Conservation (phyloP, 2,329 filamentous ascomycete genomes). For the Aspergillus proliferans region DNA sequence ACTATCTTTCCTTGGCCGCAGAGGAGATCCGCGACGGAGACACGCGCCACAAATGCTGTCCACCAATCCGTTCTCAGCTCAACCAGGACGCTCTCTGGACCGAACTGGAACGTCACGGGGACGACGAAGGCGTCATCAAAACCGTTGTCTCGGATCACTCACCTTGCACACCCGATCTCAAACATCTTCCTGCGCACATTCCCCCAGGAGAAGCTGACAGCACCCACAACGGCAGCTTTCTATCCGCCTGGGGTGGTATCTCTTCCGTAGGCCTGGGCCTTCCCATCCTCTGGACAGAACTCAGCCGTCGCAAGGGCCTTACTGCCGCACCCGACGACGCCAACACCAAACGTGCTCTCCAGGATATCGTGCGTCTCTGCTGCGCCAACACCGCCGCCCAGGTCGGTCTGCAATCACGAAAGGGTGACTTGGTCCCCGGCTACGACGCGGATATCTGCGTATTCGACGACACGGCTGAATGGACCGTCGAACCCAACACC, state of each 20-base stretch:
- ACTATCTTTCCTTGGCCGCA: slow-evolving; percentile 79
- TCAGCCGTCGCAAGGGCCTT: slow-evolving; percentile 53
- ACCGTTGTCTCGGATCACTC: slow-evolving; percentile 95
- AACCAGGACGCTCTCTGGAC: slow-evolving; percentile 86
- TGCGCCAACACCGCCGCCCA: slow-evolving; percentile 80
- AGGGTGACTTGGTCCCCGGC: slow-evolving; percentile 73
- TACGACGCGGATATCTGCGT: slow-evolving; percentile 88
- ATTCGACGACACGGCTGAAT: slow-evolving; percentile 78
- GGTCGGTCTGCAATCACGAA: slow-evolving; percentile 72
- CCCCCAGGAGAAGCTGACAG: slow-evolving; percentile 37
- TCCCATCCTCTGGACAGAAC: slow-evolving; percentile 79
- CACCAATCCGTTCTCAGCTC: slow-evolving; percentile 71
- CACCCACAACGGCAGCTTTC: slow-evolving; percentile 68
- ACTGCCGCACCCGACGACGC: slow-evolving; percentile 32
- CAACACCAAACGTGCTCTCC: slow-evolving; percentile 50
- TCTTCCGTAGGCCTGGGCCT: slow-evolving; percentile 88
- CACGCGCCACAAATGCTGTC: slow-evolving; percentile 91
- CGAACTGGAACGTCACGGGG: slow-evolving; percentile 57
- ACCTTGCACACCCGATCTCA: slow-evolving; percentile 90
- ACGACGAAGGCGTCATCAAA: slow-evolving; percentile 68
- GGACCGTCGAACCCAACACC: slow-evolving; percentile 65
- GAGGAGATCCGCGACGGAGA: slow-evolving; percentile 79
- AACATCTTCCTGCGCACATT: slow-evolving; percentile 72
- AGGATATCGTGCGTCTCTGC: slow-evolving; percentile 81
- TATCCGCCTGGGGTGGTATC: slow-evolving; percentile 93